Percentiles rank a stretch among this genome's conserved stretches.
Evolutionary conservation across 148 eudicot genomes (phyloP).

Genomic region (Arctostaphylos glauca): DNA sequence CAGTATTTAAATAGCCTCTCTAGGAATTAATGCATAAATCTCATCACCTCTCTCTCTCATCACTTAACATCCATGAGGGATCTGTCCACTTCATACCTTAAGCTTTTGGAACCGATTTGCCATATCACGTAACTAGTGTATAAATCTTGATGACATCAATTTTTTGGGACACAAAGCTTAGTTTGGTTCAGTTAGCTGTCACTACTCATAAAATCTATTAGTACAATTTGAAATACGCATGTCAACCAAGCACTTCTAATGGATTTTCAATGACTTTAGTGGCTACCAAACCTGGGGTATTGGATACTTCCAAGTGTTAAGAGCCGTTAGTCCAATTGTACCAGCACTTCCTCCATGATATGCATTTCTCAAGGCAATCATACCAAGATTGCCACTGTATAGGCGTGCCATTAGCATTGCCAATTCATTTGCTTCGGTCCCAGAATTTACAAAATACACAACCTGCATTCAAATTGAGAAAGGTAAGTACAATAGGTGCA

Average conservation of each 20-base stretch:
- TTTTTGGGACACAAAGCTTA: not conserved
- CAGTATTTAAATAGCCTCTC: not conserved
- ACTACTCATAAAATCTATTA: not conserved
- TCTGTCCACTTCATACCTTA: not conserved
- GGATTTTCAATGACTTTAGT: not conserved
- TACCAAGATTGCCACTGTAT: conserved; percentile 84
- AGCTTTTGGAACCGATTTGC: not conserved
- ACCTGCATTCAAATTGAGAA: conserved; percentile 54
- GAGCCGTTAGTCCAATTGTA: conserved; percentile 84
- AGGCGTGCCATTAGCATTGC: conserved; percentile 92
- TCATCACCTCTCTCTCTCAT: not conserved
- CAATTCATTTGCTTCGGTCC: conserved; percentile 96
- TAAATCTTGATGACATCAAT: not conserved
- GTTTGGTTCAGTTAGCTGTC: not conserved
- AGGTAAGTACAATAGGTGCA: not conserved
- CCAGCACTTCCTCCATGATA: conserved; percentile 94
- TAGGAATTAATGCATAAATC: not conserved
- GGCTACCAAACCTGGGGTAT: conserved; percentile 69
- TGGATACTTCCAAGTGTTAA: conserved; percentile 92
- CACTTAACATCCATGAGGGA: not conserved
- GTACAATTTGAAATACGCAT: not conserved
- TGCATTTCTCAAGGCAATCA: conserved; percentile 89
- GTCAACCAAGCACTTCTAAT: not conserved
- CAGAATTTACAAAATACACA: conserved; percentile 96
- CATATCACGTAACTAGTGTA: not conserved